Percentiles rank a stretch among this genome's conserved stretches.
Evolutionary conservation across 1,284 basidiomycete species (phyloP).

Genomic region (Inonotus obliquus): DNA sequence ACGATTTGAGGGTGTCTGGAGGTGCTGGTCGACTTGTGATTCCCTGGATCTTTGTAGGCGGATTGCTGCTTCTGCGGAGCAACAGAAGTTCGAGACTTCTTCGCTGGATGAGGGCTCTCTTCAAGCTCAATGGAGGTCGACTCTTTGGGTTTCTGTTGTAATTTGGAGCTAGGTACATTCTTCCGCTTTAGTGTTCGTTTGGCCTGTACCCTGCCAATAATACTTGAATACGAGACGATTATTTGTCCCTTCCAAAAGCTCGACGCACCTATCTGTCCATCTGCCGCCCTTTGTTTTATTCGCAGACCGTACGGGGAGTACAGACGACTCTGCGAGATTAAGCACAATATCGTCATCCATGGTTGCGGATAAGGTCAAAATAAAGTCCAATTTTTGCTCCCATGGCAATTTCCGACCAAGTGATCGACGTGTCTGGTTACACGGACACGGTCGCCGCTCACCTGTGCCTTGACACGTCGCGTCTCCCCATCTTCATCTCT

Average conservation of each 20-base stretch:
- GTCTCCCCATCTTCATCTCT: neutral
- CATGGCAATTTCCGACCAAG: neutral
- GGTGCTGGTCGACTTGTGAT: conserved; percentile 23
- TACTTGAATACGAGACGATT: conserved; percentile 9
- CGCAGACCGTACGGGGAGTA: conserved; percentile 27
- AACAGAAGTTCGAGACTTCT: conserved; percentile 37
- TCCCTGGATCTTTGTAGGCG: conserved; percentile 20
- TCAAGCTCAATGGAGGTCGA: conserved; percentile 4
- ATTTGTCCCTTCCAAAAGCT: conserved; percentile 18
- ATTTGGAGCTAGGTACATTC: conserved; percentile 11
- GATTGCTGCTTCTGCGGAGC: conserved; percentile 18
- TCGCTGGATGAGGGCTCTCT: conserved; percentile 29
- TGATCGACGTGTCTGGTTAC: conserved; percentile 1
- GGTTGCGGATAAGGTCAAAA: neutral
- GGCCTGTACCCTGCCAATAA: conserved; percentile 53
- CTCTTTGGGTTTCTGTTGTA: neutral
- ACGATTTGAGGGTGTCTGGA: conserved; percentile 65
- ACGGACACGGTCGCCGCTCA: neutral
- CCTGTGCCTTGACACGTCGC: conserved; percentile 16
- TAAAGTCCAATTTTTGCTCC: neutral
- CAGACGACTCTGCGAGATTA: conserved; percentile 51
- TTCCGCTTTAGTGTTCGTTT: conserved; percentile 67
- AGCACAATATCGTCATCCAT: conserved; percentile 72
- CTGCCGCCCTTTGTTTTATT: conserved; percentile 52
- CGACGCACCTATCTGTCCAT: conserved; percentile 78